Base-by-base conservation (phyloP, 257 asterid species). In the Salvia splendens region DNA sequence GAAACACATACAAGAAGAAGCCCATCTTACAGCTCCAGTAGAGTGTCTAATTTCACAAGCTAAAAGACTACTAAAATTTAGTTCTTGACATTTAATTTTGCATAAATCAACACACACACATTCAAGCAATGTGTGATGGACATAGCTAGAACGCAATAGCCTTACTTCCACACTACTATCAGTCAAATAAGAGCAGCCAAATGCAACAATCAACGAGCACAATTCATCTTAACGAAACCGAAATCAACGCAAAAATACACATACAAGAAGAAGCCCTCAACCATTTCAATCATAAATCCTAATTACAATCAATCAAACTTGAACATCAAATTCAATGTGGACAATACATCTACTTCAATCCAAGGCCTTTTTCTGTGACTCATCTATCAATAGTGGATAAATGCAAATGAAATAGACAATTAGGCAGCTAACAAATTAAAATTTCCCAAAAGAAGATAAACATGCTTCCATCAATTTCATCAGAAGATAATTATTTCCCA, bases 11-110 rank as follows among this genome's bases (percentile, higher is more conserved):
- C 30, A 24, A 24, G 30, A 24, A 24, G 30, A 24, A 75, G 61
- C 79, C 76, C 95, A 80, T 88, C 77, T 68, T 42, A 3, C 32
- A 45, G 46, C 51, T 76, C 57, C 20, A 16, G 20, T 40, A 59
- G 15, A 54, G 28, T 33, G 58, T 5, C 36, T 6, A 33, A 45
- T 16, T 32, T 8, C 14, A 30, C 5, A 42, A 33, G 33, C 59
- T 64, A 30, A 5, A 49, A 12, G 7, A 51, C 30, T 24, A 38
- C 20, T 35, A 15, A 12, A 36, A 46, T 10, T n/a, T 15, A 55
- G 64, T 30, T 62, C 41, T 41, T 42, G n/a, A 7, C 43, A 28
- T 32, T 17, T 14, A 24, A 32, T 50, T 15, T n/a, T 9, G 17
- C 54, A 9, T 32, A 32, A 17, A 14, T 45, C 56, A 68, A 12